These are phyloP conservation scores for Stagonosporopsis vannaccii DNA, from an alignment of 2,329 filamentous ascomycete genomes.

Conservation along the genomic window DNA sequence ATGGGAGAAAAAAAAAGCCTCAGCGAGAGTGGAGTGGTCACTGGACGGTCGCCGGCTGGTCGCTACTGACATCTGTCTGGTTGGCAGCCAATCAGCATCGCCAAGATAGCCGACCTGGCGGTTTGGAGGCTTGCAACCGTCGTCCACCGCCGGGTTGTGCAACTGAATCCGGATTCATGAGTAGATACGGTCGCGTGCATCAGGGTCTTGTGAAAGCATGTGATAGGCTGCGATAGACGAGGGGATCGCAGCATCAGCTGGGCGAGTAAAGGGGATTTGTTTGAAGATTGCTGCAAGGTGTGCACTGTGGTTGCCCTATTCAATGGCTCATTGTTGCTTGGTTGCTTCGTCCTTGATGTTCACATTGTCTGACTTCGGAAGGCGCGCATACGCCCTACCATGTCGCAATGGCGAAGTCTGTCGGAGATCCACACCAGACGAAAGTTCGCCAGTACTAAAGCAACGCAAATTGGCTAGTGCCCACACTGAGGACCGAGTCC, in stretches of 20 bases:
- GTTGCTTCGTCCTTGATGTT: not conserved
- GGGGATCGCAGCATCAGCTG: constrained; percentile 8
- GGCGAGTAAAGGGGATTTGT: not conserved
- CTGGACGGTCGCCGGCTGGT: constrained; percentile 11
- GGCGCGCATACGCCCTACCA: constrained; percentile 1
- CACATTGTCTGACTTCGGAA: not conserved
- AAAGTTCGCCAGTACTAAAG: not conserved
- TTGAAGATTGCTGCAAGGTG: constrained; percentile 11
- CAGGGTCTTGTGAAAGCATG: constrained; percentile 14
- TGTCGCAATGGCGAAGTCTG: not conserved
- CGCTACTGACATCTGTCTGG: constrained; percentile 7
- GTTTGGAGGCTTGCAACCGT: constrained; percentile 8
- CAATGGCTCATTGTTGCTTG: not conserved
- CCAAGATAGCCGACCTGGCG: constrained; percentile 18
- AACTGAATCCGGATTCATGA: not conserved
- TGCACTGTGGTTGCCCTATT: constrained; percentile 9
- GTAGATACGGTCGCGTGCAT: constrained; percentile 3
- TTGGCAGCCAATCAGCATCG: constrained; percentile 25
- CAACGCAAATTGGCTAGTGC: constrained; percentile 1
- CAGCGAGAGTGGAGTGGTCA: constrained; percentile 7
- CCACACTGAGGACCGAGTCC: constrained; percentile 3
- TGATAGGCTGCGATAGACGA: constrained; percentile 15
- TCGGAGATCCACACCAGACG: not conserved
- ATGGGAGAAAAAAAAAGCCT: constrained; percentile 16
- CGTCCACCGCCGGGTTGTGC: not conserved